Evolutionary conservation across 345 rosid genomes (phyloP), one percentile per base, ranked within the genome.

Genomic region (Gossypium anomalum): DNA sequence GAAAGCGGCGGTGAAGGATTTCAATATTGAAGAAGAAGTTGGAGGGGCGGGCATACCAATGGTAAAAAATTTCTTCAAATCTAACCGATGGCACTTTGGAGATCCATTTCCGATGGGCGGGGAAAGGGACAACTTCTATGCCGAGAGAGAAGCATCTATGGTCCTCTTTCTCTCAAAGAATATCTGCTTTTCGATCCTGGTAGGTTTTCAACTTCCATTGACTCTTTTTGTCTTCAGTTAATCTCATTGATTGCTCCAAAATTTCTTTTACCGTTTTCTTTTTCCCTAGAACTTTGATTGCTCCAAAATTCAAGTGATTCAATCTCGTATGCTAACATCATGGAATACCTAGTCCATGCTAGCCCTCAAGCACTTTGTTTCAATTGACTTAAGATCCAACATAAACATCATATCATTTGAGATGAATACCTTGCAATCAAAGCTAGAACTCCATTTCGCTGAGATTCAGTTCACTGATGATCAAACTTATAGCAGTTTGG

Each of bases 391-490:
- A 0, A 29, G 4, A 3, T 29, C 34, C 34, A 29, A 29, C 34
- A 29, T 29, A 29, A 29, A 29, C 34, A 29, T 29, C 34, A 29
- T 3, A 29, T 29, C 34, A 29, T 29, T 29, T 29, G 34, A 29
- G 4, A 3, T 29, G 34, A n/a, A n/a, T n/a, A n/a, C n/a, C n/a
- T n/a, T n/a, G n/a, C n/a, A n/a, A n/a, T n/a, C n/a, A n/a, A n/a
- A n/a, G n/a, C n/a, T n/a, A n/a, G n/a, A n/a, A n/a, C 93, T 90
- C 52, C 92, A 90, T 72, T 92, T 92, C 62, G 91, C 92, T 10
- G 96, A 92, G 82, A 90, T 88, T 25, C 69, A 78, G 81, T 86
- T 90, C 85, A 77, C 51, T 2, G 67, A 75, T 51, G 80, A 80
- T 59, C 73, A 29, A 29, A 29, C 38, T 29, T 29, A 29, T 29